These are phyloP conservation scores for Erysiphe pulchra DNA, from an alignment of 2,329 filamentous ascomycete genomes.

Conservation along the genomic window DNA sequence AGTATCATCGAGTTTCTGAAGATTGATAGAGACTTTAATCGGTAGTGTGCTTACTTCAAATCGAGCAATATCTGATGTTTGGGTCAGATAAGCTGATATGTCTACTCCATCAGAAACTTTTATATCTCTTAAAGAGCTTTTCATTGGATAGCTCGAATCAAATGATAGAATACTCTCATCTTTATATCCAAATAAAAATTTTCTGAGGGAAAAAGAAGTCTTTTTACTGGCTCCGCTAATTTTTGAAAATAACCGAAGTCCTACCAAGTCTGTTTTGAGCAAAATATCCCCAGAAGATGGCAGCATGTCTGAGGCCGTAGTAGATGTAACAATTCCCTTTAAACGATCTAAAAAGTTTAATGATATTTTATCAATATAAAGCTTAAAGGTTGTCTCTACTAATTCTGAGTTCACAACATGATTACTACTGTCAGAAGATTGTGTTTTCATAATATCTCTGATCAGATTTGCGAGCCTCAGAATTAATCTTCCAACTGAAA, in stretches of 20 bases:
- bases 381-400: not conserved
- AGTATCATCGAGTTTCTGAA: constrained; percentile 62
- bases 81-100: constrained; percentile 25
- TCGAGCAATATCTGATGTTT: constrained; percentile 19
- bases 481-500: constrained; percentile 12
- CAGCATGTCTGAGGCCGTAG: not conserved
- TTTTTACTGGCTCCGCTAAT: not conserved
- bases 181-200: constrained; percentile 35
- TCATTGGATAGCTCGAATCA: constrained; percentile 28
- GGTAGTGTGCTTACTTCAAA: constrained; percentile 54
- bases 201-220: constrained; percentile 18
- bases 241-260: constrained; percentile 4
- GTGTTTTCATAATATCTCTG: constrained; percentile 3
- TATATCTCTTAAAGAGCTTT: constrained; percentile 30
- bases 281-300: constrained; percentile 9
- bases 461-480: constrained; percentile 10
- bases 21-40: constrained; percentile 47
- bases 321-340: constrained; percentile 7
- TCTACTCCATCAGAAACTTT: constrained; percentile 31
- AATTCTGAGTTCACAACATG: not conserved
- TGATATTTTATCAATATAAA: constrained; percentile 10
- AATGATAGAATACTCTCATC: constrained; percentile 38
- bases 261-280: constrained; percentile 9
- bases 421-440: not conserved
- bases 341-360: constrained; percentile 13